These are phyloP conservation scores for Xylariaceae sp. DNA, from an alignment of 2,329 filamentous ascomycete species.

Conservation along the genomic window DNA sequence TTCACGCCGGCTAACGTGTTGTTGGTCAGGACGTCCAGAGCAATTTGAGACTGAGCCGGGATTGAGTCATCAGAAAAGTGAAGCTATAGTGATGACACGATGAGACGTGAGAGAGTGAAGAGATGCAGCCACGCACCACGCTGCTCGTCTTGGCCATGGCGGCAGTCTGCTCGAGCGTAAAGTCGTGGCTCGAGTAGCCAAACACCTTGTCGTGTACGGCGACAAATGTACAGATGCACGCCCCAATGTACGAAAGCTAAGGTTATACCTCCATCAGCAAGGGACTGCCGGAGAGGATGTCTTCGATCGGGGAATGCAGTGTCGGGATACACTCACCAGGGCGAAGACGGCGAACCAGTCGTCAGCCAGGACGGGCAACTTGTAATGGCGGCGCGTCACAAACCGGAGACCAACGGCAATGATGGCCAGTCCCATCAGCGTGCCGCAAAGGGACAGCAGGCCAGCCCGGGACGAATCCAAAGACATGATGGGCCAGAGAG, in stretches of 20 bases:
- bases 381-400: conserved; percentile 6
- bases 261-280: neutral
- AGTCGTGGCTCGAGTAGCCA: conserved; percentile 7
- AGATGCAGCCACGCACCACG: neutral
- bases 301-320: neutral
- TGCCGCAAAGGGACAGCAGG: conserved; percentile 5
- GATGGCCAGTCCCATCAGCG: conserved; percentile 3
- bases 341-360: conserved; percentile 8
- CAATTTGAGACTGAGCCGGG: conserved; percentile 6
- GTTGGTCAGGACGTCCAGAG: conserved; percentile 5
- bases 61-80: conserved; percentile 1
- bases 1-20: conserved; percentile 10
- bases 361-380: conserved; percentile 8
- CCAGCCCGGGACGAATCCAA: conserved; percentile 6
- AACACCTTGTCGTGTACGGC: conserved; percentile 7
- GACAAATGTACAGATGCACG: conserved; percentile 4
- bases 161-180: conserved; percentile 4
- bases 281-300: neutral
- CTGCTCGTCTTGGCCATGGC: conserved; percentile 2
- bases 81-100: neutral
- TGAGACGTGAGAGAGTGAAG: neutral
- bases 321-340: conserved; percentile 5
- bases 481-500: conserved; percentile 5
- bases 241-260: conserved; percentile 6
- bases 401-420: conserved; percentile 11